These are phyloP conservation scores for Exidia glandulosa DNA, from an alignment of 768 basidiomycete species.

Conservation along the genomic window DNA sequence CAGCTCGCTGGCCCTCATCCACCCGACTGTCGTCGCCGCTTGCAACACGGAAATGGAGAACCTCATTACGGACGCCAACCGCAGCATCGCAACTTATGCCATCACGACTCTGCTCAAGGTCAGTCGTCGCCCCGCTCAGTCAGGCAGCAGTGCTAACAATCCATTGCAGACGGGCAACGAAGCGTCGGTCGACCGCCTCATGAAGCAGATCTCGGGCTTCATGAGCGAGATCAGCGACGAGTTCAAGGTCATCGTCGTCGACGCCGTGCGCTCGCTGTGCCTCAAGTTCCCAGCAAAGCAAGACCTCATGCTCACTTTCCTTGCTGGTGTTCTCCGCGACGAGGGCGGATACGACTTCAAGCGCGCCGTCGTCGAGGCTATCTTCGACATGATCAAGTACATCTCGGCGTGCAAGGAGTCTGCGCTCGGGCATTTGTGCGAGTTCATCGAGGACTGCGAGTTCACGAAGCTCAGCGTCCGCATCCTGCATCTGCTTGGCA, in stretches of 20 bases:
- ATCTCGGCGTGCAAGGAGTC: constrained; percentile 94
- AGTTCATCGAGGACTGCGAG: constrained; percentile 99
- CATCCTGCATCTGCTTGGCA: constrained; percentile 86
- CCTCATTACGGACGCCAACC: constrained; percentile 89
- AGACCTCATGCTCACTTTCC: constrained; percentile 91
- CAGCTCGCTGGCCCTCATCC: constrained; percentile 74
- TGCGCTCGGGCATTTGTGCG: constrained; percentile 94
- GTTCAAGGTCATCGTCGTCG: constrained; percentile 99
- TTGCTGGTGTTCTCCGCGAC: constrained; percentile 91
- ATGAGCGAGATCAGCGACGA: constrained; percentile 99
- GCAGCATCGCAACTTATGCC: constrained; percentile 95
- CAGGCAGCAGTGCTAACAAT: constrained; percentile 2
- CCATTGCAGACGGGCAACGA: constrained; percentile 84
- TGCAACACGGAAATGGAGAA: constrained; percentile 97
- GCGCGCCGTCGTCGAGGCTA: constrained; percentile 96
- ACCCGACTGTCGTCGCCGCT: constrained; percentile 75
- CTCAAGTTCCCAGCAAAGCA: constrained; percentile 98
- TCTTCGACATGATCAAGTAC: constrained; percentile 99
- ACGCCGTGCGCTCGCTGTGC: constrained; percentile 94
- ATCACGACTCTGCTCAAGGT: constrained; percentile 98
- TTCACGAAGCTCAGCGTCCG: constrained; percentile 98
- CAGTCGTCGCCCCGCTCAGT: neutral
- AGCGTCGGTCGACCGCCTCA: constrained; percentile 94
- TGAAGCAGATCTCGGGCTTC: constrained; percentile 98
- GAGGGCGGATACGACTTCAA: constrained; percentile 99